Conservation (phyloP, 2,329 filamentous ascomycete species). For the Penicillium sp. region DNA sequence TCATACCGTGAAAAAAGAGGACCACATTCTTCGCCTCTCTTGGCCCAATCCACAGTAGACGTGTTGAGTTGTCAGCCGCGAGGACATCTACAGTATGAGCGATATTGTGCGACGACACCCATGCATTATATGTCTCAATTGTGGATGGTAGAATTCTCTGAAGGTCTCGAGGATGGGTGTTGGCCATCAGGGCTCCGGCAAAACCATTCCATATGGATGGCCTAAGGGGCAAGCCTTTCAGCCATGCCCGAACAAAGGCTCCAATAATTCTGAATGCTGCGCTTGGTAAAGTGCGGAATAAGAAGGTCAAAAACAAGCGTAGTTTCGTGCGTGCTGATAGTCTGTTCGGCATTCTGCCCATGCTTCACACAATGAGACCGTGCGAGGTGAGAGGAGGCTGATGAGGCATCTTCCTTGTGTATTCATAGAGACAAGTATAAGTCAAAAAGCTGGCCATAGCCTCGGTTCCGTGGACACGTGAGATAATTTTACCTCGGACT, state of each 20-base stretch:
- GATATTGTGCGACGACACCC: slow-evolving; percentile 5
- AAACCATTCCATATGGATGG: slow-evolving; percentile 13
- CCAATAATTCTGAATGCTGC: slow-evolving; percentile 15
- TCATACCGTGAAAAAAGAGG: slow-evolving; percentile 26
- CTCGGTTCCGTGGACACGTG: background rate
- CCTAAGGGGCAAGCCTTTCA: slow-evolving; percentile 4
- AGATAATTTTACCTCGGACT: background rate
- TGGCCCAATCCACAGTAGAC: slow-evolving; percentile 21
- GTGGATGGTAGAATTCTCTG: slow-evolving; percentile 23
- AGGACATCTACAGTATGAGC: slow-evolving; percentile 5
- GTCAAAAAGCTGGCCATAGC: background rate
- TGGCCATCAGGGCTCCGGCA: slow-evolving; percentile 18
- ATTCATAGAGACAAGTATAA: background rate
- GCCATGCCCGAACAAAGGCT: slow-evolving; percentile 17
- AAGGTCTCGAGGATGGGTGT: slow-evolving; percentile 12
- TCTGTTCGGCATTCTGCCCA: background rate
- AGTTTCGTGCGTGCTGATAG: background rate
- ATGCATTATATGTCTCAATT: slow-evolving; percentile 19
- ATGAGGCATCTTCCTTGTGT: background rate
- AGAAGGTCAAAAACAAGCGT: background rate
- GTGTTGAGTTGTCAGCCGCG: slow-evolving; percentile 12
- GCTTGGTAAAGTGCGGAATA: background rate
- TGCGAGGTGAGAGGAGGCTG: background rate
- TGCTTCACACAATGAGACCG: background rate
- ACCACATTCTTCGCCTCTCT: slow-evolving; percentile 15